phyloP scores from a whole-genome alignment of 768 basidiomycete species.

The Leccinellum rugosiceps region DNA sequence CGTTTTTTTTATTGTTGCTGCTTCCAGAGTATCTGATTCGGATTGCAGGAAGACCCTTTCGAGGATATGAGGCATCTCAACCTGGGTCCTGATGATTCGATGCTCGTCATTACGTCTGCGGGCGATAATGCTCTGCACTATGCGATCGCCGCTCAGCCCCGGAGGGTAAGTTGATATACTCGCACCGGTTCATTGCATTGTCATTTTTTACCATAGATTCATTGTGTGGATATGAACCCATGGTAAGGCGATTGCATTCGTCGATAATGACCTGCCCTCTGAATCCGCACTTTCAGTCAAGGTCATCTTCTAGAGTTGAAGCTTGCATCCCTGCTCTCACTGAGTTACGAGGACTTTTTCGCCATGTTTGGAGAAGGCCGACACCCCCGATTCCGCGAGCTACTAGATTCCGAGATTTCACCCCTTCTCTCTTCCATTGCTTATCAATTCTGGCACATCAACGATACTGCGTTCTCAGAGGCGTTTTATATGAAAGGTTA shows the following conservation, averaged over 20 bases:
- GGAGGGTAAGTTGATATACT: constrained; percentile 37
- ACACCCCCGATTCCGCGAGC: constrained; percentile 53
- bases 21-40: neutral
- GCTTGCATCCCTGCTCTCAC: constrained; percentile 56
- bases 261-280: neutral
- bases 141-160: constrained; percentile 60
- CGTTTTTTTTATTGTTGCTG: constrained; percentile 6
- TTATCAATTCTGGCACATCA: constrained; percentile 75
- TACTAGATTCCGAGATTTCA: constrained; percentile 59
- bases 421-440: constrained; percentile 69
- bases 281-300: constrained; percentile 40
- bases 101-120: constrained; percentile 74
- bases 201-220: constrained; percentile 39
- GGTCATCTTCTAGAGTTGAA: constrained; percentile 79
- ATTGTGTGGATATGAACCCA: constrained; percentile 75
- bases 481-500: constrained; percentile 72
- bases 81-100: constrained; percentile 56
- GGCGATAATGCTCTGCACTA: constrained; percentile 83
- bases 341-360: constrained; percentile 62
- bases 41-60: constrained; percentile 61
- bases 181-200: neutral
- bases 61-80: constrained; percentile 67
- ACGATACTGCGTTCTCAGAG: constrained; percentile 43
- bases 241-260: constrained; percentile 31
- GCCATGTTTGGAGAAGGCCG: constrained; percentile 64